Conservation (phyloP, 2,329 filamentous ascomycete genomes). For the Apiospora saccharicola region DNA sequence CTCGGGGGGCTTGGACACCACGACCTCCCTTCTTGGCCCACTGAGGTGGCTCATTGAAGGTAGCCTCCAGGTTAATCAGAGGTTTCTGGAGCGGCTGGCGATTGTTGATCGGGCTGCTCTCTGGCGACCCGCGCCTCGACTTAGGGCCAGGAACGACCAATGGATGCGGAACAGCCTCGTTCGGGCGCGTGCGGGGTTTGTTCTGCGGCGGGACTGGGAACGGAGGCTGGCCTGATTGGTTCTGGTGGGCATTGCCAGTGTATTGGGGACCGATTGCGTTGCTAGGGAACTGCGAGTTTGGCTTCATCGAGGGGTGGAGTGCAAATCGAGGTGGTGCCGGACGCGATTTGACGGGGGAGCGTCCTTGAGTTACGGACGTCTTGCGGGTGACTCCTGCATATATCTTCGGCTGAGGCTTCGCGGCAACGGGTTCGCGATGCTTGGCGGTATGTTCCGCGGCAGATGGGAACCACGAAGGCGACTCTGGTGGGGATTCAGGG, state of each 20-base stretch:
- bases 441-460: conserved; percentile 42
- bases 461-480: conserved; percentile 49
- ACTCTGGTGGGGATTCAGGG: conserved; percentile 27
- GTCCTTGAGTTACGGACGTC: not conserved
- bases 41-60: conserved; percentile 40
- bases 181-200: not conserved
- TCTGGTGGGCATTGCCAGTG: not conserved
- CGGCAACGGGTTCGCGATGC: conserved; percentile 30
- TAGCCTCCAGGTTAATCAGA: conserved; percentile 38
- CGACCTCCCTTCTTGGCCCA: conserved; percentile 40
- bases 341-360: conserved; percentile 24
- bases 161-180: not conserved
- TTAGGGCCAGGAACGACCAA: not conserved
- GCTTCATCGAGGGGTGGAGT: conserved; percentile 4
- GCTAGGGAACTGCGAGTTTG: not conserved
- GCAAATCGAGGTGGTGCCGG: conserved; percentile 23
- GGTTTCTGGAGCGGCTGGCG: conserved; percentile 39
- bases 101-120: conserved; percentile 13
- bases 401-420: conserved; percentile 32
- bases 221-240: conserved; percentile 19
- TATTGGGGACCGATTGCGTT: conserved; percentile 16
- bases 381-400: conserved; percentile 21
- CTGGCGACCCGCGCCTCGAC: not conserved
- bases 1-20: conserved; percentile 42
- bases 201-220: not conserved